phyloP scores from a whole-genome alignment of 176 grass and related monocot genomes.

The Guadua angustifolia region DNA sequence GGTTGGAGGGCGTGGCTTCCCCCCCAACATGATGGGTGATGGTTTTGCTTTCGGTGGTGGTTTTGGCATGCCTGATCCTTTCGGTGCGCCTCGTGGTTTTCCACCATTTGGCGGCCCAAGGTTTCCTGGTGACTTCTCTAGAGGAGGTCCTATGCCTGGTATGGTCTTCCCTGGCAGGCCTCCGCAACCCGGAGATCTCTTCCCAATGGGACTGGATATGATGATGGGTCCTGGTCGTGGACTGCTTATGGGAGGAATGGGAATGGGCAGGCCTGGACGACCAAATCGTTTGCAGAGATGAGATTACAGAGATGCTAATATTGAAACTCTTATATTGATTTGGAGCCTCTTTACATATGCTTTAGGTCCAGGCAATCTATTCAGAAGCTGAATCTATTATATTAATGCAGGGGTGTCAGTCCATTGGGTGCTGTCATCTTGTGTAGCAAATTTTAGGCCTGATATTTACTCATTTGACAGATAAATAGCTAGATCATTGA shows the following conservation, averaged over 20 bases:
- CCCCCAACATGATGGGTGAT: conserved; percentile 83
- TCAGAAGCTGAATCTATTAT: not conserved
- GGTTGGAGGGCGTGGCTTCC: conserved; percentile 72
- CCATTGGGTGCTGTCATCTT: not conserved
- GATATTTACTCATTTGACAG: not conserved
- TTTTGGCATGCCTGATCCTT: conserved; percentile 79
- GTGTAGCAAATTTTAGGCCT: conserved; percentile 16
- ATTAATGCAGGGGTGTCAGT: not conserved
- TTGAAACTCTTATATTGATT: conserved; percentile 2
- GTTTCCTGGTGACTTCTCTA: conserved; percentile 69
- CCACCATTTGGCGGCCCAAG: conserved; percentile 81
- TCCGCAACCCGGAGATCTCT: conserved; percentile 57
- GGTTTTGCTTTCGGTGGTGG: conserved; percentile 73
- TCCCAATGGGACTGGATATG: conserved; percentile 77
- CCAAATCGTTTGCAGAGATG: conserved; percentile 45
- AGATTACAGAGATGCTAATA: not conserved
- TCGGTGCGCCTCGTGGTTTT: conserved; percentile 74
- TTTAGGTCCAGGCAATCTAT: conserved; percentile 9
- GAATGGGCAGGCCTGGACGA: conserved; percentile 66
- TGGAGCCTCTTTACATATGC: not conserved
- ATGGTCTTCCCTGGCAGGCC: conserved; percentile 83
- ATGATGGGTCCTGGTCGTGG: conserved; percentile 82
- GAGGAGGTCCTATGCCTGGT: conserved; percentile 65
- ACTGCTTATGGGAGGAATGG: conserved; percentile 83
- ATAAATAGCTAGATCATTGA: conserved; percentile 9